Base-by-base conservation (phyloP, 83 land plant genomes). In the Thuja plicata region DNA sequence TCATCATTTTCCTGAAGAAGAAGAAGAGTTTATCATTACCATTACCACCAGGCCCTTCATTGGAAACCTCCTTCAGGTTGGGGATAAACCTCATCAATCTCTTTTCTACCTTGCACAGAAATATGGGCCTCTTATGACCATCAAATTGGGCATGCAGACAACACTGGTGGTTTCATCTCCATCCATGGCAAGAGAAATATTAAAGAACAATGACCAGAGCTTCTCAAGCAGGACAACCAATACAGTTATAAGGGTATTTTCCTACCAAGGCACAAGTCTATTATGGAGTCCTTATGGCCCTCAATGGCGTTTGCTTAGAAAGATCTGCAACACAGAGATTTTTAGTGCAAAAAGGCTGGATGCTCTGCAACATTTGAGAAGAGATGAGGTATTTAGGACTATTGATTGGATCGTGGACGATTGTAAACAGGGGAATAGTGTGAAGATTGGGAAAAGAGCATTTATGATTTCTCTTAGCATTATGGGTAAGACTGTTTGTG, bases 41-140 rank as follows among this genome's bases (percentile, higher is more conserved):
- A 62, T 86, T 87, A 12, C 93, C 92, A 43, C 92, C 87, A 27
- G 90, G 92, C 4, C 94, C 94, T 35, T 91, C 17, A 73, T 91
- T 45, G 92, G 92, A 3, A 89, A 89, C 88, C n/a, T 92, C 57
- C 88, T 85, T 52, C 90, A 91, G 27, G 74, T 89, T 0, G 94
- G 92, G 17, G 17, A 70, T 8, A 35, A 30, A 35, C 91, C 94
- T 3, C 92, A 92, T 50, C 43, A 54, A 16, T 66, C 88, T 87
- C 84, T 91, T 12, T 43, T 85, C 13, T 46, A 45, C 21, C 87
- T 91, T 5, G 87, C 89, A 17, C 45, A 85, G n/a, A 92, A 92
- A 85, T 90, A 92, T 71, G 94, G 94, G 3, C 87, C 87, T 32
- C 89, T 92, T 30, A 40, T 91, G 52, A 88, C 88, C 86, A 87